Base-by-base conservation (phyloP, 108 stramenopile species). In the Nannochloropsis salina region DNA sequence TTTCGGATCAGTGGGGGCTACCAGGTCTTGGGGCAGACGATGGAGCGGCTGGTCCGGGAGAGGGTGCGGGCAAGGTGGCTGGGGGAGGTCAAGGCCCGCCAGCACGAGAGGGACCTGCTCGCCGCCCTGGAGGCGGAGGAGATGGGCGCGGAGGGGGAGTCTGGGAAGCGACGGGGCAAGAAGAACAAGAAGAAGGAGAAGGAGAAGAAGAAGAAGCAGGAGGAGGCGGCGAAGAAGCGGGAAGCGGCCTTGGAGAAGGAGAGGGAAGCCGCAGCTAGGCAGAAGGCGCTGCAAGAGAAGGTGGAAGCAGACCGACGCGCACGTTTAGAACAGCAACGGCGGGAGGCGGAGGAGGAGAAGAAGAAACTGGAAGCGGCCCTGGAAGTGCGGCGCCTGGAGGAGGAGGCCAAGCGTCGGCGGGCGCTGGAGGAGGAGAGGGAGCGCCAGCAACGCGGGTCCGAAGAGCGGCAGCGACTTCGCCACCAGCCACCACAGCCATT, bases 131-230 rank as follows among this genome's bases (percentile, higher is more conserved):
- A 86, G 85, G 85, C 81, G 45, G 86, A 86, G 42, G 47, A 82
- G 20, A 80, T 31, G 11, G 86, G 86, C 21, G 45, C 42, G n/a
- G 86, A 20, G 9, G 86, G 47, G 44, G 86, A 86, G 8, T 44
- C 86, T 6, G 44, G 81, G 22, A 86, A 51, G 44, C 80, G 86
- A 15, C 86, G 86, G 9, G 82, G 44, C 81, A 86, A 86, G 86
- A 86, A 86, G 86, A 81, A 81, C 8, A 86, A 86, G 86, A 86
- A 74, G 44, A 86, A 82, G 45, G 86, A 86, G 42, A 86, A 81
- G 41, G 86, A 86, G 42, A 86, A 82, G 45, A 86, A 86, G 86
- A 74, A n/a, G 61, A 74, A 74, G 8, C 61, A 74, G 61, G 61
- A 74, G 61, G 61, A 74, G 61, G 61, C 61, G 61, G 61, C 61